Evolutionary conservation across 768 basidiomycete genomes (phyloP), one percentile per base, ranked within the genome.

Genomic region (Trametes punicea): DNA sequence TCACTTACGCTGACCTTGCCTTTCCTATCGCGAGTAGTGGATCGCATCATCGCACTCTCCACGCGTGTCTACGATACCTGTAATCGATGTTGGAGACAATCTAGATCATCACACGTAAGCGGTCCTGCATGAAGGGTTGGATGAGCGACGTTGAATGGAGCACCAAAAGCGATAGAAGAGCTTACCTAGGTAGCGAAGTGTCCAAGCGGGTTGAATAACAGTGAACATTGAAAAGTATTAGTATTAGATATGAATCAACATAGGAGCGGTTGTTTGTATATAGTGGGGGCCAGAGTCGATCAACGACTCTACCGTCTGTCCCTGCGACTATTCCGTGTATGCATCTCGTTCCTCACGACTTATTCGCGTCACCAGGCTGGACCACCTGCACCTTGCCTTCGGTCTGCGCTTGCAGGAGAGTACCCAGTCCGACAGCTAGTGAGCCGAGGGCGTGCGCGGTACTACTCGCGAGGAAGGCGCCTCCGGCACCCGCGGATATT

Each of bases 371-470:
- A 27, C 57, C 57, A n/a, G n/a, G n/a, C 5, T 34, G 46, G 5
- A 29, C 23, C n/a, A 61, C 57, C 20, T 62, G 57, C 20, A 60
- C 6, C 46, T 62, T 59, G 20, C 63, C 61, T n/a, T 64, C 63
- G 5, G 44, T 51, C 47, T 64, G 63, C 8, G 79, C 73, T 65
- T 81, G 79, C 51, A 83, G 70, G 69, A 77, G 69, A 31, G 75
- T 80, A 1, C 88, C 88, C 29, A 90, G 73, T 2, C 89, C 88
- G 3, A 90, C 79, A 1, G 88, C 89, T 56, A 90, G 83, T 1
- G 87, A 87, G 9, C 89, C 88, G 23, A 88, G 83, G 1, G 89
- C 88, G 61, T 90, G 88, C 13, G 82, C 87, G 13, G 89, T 84
- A 11, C 83, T 78, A 15, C 86, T 81, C 9, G 89, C 88, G 31